Conservation (phyloP, 352 stramenopile species). For the Pythium apleroticum region DNA sequence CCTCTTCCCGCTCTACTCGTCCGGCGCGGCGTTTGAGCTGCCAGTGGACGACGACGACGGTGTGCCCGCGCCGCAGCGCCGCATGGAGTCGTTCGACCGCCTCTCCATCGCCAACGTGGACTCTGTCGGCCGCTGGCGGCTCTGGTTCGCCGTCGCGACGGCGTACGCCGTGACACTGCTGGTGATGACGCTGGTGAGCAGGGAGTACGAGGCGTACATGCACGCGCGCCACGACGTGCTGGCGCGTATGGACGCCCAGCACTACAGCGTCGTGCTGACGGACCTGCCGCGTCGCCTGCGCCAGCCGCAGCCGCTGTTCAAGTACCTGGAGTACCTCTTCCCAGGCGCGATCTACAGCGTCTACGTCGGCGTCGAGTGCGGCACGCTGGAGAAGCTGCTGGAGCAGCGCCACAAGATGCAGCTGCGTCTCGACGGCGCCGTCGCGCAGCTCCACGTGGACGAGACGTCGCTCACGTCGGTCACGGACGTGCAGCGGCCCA, state of each 20-base stretch:
- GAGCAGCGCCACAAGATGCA: constrained; percentile 49
- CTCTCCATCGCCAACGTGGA: constrained; percentile 72
- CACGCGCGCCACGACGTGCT: constrained; percentile 68
- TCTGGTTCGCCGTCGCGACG: constrained; percentile 59
- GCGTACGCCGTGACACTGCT: constrained; percentile 51
- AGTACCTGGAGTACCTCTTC: constrained; percentile 74
- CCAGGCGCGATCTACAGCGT: constrained; percentile 58
- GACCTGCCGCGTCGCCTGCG: constrained; percentile 57
- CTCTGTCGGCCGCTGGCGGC: constrained; percentile 48
- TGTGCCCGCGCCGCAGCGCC: constrained; percentile 17
- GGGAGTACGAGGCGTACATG: constrained; percentile 63
- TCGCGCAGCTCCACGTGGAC: constrained; percentile 40
- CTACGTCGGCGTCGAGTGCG: constrained; percentile 73
- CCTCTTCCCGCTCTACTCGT: constrained; percentile 71
- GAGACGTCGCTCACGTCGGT: constrained; percentile 18
- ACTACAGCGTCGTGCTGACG: constrained; percentile 75
- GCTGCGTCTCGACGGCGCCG: constrained; percentile 50
- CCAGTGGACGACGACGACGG: constrained; percentile 28
- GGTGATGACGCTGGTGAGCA: constrained; percentile 54
- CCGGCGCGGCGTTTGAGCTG: constrained; percentile 30
- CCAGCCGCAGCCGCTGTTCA: constrained; percentile 51
- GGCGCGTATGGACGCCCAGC: constrained; percentile 49
- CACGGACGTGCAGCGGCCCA: constrained; percentile 36
- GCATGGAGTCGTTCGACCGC: constrained; percentile 60
- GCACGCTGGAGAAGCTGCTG: constrained; percentile 53